Conservation (phyloP, 2,329 filamentous ascomycete species). For the Phaeophleospora eucalypticola region DNA sequence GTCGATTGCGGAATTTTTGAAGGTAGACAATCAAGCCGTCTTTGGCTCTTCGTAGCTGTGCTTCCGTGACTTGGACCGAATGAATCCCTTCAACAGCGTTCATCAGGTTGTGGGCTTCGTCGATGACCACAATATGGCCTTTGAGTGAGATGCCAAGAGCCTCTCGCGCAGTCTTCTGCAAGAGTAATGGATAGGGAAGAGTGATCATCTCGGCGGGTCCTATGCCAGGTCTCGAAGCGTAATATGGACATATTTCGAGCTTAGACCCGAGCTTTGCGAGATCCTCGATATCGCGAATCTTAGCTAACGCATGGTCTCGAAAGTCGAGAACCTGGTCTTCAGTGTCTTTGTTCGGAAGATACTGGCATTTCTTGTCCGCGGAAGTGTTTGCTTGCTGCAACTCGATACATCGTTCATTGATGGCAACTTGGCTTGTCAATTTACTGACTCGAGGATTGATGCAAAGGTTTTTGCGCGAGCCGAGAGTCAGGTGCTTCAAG, state of each 20-base stretch:
- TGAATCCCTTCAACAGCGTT: conserved; percentile 87
- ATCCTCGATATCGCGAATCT: conserved; percentile 90
- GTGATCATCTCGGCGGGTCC: conserved; percentile 75
- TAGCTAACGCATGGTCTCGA: conserved; percentile 77
- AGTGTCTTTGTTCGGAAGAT: conserved; percentile 73
- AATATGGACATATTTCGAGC: conserved; percentile 86
- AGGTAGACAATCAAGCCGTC: conserved; percentile 77
- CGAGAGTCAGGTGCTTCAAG: conserved; percentile 77
- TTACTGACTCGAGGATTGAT: conserved; percentile 79
- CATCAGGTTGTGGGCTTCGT: conserved; percentile 97
- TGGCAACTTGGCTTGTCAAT: conserved; percentile 67
- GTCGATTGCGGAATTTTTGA: conserved; percentile 77
- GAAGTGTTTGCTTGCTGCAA: conserved; percentile 68
- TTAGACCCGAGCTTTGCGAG: conserved; percentile 72
- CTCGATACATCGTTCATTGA: conserved; percentile 90
- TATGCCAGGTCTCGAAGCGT: conserved; percentile 84
- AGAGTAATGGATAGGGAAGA: conserved; percentile 81
- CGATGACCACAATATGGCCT: conserved; percentile 86
- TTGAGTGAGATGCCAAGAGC: conserved; percentile 82
- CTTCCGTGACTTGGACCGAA: conserved; percentile 69
- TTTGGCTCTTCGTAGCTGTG: conserved; percentile 68
- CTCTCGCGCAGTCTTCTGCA: conserved; percentile 83
- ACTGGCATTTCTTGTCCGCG: conserved; percentile 67
- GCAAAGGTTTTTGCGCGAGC: conserved; percentile 81
- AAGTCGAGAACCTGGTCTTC: conserved; percentile 71